Conservation (phyloP, 2,329 filamentous ascomycete species). For the Geosmithia morbida region DNA sequence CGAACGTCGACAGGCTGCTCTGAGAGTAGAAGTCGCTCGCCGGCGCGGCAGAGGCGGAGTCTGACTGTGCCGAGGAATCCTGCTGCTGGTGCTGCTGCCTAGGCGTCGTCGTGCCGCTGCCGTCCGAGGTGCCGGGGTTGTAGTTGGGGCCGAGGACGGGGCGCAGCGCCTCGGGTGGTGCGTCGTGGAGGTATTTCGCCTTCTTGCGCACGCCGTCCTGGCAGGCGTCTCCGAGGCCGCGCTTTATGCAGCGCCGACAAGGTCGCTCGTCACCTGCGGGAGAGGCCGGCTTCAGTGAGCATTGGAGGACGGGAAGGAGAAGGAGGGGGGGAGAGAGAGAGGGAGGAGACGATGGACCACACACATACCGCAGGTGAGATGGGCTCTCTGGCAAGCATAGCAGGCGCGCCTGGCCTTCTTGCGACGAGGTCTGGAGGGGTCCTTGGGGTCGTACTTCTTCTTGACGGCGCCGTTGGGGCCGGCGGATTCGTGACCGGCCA, state of each 20-base stretch:
- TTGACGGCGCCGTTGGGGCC: constrained; percentile 37
- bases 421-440: constrained; percentile 73
- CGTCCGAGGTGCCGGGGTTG: constrained; percentile 36
- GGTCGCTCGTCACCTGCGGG: constrained; percentile 82
- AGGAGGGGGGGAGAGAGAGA: background rate
- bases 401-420: constrained; percentile 96
- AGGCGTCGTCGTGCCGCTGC: constrained; percentile 7
- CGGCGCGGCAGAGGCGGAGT: constrained; percentile 14
- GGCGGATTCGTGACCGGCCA: constrained; percentile 24
- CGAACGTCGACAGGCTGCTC: constrained; percentile 18
- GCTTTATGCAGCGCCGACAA: constrained; percentile 86
- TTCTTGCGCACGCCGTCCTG: constrained; percentile 97
- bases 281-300: constrained; percentile 1
- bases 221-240: constrained; percentile 78
- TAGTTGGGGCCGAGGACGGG: constrained; percentile 66
- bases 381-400: constrained; percentile 91
- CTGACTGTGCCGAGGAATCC: constrained; percentile 6
- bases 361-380: constrained; percentile 91
- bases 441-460: constrained; percentile 71
- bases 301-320: background rate
- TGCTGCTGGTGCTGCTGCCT: constrained; percentile 31
- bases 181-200: constrained; percentile 97
- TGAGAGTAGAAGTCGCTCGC: constrained; percentile 33
- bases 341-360: too few species aligned
- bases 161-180: constrained; percentile 74